Base-by-base conservation (phyloP, 495 filamentous ascomycete genomes). In the Polyplosphaeria fusca region DNA sequence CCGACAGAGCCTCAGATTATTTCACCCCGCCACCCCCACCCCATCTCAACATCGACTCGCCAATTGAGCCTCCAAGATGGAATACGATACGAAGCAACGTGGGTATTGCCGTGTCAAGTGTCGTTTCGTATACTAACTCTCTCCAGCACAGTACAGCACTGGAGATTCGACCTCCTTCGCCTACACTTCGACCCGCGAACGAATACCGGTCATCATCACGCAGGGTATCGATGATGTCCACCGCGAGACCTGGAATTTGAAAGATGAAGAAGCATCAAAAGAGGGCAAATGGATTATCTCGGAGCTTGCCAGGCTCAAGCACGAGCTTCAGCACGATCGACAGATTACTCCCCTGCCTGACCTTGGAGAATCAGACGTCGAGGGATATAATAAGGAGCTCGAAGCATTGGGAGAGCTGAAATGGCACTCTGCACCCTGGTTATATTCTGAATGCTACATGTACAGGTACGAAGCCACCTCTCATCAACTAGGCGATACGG, bases 161-260 rank as follows among this genome's bases (percentile, higher is more conserved):
- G 81, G 82, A 55, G 89, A 96, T 76, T 81, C 79, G 63, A 87
- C 77, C 14, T 96, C 91, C 48, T 97, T 97, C 66, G 93, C 87
- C 47, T 91, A 82, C 65, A 64, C 84, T 58, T 93, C 91, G 18
- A 90, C 85, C 20, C 78, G 84, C 59, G 85, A 91, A 38, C 80
- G 93, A 67, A 97, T 93, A 93, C 93, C 93, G 7, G 77, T 95
- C 38, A 97, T 98, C 67, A 71, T 98, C 44, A 97, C 93, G 16
- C 83, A 89, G 70, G 91, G 87, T 24, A 96, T 98, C 68, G 92
- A 97, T 68, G 91, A 97, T 68, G 78, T 92, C 19, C 91, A 96
- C 72, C 86, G 86, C 3, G 79, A 86, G 18, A 83, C 89, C 0
- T 77, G 77, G 19, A 73, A 76, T 24, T 78, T 79, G 20, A 75